These are phyloP conservation scores for Rhodotorula diobovata DNA, from an alignment of 768 basidiomycete genomes.

Conservation along the genomic window DNA sequence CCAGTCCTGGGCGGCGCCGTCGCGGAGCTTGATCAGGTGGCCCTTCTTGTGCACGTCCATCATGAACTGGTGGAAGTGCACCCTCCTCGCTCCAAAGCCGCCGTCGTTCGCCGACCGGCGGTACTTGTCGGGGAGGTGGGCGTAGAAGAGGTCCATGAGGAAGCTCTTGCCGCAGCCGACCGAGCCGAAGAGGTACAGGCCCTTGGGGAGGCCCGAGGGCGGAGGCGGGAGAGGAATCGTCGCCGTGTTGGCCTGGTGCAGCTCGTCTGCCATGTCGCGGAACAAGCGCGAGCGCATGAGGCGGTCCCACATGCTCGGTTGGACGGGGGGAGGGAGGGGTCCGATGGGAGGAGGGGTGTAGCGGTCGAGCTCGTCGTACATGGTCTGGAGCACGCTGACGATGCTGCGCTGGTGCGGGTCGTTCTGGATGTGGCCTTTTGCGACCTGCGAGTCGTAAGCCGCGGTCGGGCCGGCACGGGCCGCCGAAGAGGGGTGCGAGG, in stretches of 20 bases:
- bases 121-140: constrained; percentile 37
- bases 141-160: constrained; percentile 86
- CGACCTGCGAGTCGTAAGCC: constrained; percentile 54
- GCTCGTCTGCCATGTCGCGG: constrained; percentile 24
- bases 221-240: constrained; percentile 29
- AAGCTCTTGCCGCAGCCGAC: constrained; percentile 98
- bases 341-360: constrained; percentile 70
- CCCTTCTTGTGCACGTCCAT: constrained; percentile 93
- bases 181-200: constrained; percentile 90
- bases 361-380: constrained; percentile 64
- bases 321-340: constrained; percentile 43
- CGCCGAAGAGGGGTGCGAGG: background rate
- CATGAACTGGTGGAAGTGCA: constrained; percentile 99
- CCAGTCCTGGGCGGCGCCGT: constrained; percentile 64
- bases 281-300: constrained; percentile 31
- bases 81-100: constrained; percentile 51
- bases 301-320: constrained; percentile 41
- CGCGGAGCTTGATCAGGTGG: constrained; percentile 74
- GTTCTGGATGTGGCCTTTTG: constrained; percentile 57
- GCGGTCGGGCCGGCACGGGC: constrained; percentile 25
- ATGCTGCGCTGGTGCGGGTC: constrained; percentile 83
- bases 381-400: constrained; percentile 70
- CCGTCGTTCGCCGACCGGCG: constrained; percentile 58
- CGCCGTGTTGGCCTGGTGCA: constrained; percentile 22
- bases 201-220: constrained; percentile 61